phyloP scores from a whole-genome alignment of 2,329 filamentous ascomycete species.

The Blastomyces parvus region DNA sequence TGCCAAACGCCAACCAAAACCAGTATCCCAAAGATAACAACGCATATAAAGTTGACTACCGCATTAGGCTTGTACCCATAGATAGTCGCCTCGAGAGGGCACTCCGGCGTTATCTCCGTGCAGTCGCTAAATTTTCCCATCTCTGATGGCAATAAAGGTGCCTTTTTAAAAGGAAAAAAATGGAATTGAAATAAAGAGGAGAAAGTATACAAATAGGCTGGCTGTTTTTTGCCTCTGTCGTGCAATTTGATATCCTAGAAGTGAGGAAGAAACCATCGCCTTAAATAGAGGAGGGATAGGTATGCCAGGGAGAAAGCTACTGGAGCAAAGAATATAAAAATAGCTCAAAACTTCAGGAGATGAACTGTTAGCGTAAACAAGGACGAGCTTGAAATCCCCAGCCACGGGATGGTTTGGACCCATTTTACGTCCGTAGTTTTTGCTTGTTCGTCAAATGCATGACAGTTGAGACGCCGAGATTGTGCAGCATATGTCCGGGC shows the following conservation, averaged over 20 bases:
- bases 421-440: neutral
- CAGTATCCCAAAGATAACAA: neutral
- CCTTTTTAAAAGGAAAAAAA: neutral
- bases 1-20: neutral
- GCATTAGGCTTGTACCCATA: constrained; percentile 4
- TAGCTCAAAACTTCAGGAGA: neutral
- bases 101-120: neutral
- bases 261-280: neutral
- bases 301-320: neutral
- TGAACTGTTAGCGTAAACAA: neutral
- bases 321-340: neutral
- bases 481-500: neutral
- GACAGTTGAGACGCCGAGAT: neutral
- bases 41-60: neutral
- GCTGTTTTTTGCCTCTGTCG: neutral
- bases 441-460: too few relatives aligned
- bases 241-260: neutral
- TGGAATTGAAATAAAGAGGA: neutral
- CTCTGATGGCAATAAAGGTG: neutral
- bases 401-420: neutral
- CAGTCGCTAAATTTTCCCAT: neutral
- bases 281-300: neutral
- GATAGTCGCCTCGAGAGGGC: constrained; percentile 1
- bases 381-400: neutral
- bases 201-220: neutral